Evolutionary conservation across 2,329 filamentous ascomycete species (phyloP).

Genomic region (Falciphora oryzae): DNA sequence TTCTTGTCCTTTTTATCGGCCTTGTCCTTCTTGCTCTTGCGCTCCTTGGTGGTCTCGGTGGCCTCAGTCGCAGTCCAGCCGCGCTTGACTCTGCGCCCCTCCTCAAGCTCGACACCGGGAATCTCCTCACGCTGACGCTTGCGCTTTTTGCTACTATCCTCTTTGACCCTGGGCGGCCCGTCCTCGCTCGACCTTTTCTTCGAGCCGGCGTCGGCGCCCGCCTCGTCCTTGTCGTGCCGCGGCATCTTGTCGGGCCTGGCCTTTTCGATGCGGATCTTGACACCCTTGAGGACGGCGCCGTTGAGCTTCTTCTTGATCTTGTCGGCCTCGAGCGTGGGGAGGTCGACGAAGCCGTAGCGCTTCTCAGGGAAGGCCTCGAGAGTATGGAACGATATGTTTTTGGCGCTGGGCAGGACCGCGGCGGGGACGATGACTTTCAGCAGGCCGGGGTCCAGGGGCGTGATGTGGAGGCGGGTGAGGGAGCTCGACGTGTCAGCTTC

Average conservation of each 20-base stretch:
- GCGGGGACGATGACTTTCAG: slow-evolving; percentile 66
- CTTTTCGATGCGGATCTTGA: slow-evolving; percentile 78
- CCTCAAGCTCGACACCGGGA: slow-evolving; percentile 64
- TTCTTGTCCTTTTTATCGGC: slow-evolving; percentile 36
- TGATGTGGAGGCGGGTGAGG: slow-evolving; percentile 70
- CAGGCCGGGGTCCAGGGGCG: slow-evolving; percentile 73
- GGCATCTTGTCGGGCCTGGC: slow-evolving; percentile 60
- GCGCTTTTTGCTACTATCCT: slow-evolving; percentile 34
- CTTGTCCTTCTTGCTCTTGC: slow-evolving; percentile 36
- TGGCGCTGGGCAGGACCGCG: slow-evolving; percentile 58
- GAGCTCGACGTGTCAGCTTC: slow-evolving; percentile 1
- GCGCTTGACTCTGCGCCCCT: slow-evolving; percentile 74
- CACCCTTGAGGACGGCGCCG: slow-evolving; percentile 76
- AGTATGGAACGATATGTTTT: slow-evolving; percentile 81
- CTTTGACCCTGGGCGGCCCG: slow-evolving; percentile 24
- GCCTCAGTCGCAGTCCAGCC: slow-evolving; percentile 74
- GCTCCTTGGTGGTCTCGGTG: slow-evolving; percentile 39
- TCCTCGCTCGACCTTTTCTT: slow-evolving; percentile 19
- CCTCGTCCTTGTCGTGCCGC: slow-evolving; percentile 29
- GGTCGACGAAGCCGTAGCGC: slow-evolving; percentile 82
- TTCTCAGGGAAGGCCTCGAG: slow-evolving; percentile 85
- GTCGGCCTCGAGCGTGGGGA: slow-evolving; percentile 77
- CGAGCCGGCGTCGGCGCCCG: slow-evolving; percentile 16
- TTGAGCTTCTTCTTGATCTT: slow-evolving; percentile 88
- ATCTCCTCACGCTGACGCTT: slow-evolving; percentile 47